These are phyloP conservation scores for Skeletonema menzelii DNA, from an alignment of 108 stramenopile species.

Conservation along the genomic window DNA sequence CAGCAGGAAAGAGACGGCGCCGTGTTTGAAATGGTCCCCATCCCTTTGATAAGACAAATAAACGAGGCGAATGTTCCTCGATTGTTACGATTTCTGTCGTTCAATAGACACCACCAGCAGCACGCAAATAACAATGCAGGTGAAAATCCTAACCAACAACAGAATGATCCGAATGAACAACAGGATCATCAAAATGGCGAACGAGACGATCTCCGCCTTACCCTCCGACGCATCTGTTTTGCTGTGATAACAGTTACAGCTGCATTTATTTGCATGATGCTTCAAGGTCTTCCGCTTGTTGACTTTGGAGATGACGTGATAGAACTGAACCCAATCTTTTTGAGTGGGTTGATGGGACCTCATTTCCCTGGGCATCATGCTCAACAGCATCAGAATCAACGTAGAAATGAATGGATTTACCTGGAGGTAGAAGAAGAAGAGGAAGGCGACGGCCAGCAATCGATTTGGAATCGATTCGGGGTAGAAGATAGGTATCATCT, in stretches of 20 bases:
- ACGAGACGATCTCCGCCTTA: conserved; percentile 7
- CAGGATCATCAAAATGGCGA: neutral
- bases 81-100: neutral
- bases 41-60: conserved; percentile 12
- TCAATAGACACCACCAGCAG: neutral
- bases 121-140: neutral
- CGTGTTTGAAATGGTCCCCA: conserved; percentile 13
- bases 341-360: conserved; percentile 22
- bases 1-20: neutral
- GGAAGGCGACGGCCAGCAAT: neutral
- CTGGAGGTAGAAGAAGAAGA: neutral
- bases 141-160: neutral
- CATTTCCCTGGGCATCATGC: conserved; percentile 18
- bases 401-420: neutral
- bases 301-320: conserved; percentile 9
- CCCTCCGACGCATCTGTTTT: conserved; percentile 25
- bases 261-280: conserved; percentile 28
- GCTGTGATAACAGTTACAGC: conserved; percentile 21
- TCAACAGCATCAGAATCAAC: neutral
- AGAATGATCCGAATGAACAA: neutral
- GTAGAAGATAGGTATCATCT: neutral
- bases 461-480: conserved; percentile 4
- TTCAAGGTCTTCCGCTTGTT: conserved; percentile 9
- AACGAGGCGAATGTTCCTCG: neutral
- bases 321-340: conserved; percentile 1